Evolutionary conservation across 140 eudicot species (phyloP).

Genomic region (Oenanthe javanica): DNA sequence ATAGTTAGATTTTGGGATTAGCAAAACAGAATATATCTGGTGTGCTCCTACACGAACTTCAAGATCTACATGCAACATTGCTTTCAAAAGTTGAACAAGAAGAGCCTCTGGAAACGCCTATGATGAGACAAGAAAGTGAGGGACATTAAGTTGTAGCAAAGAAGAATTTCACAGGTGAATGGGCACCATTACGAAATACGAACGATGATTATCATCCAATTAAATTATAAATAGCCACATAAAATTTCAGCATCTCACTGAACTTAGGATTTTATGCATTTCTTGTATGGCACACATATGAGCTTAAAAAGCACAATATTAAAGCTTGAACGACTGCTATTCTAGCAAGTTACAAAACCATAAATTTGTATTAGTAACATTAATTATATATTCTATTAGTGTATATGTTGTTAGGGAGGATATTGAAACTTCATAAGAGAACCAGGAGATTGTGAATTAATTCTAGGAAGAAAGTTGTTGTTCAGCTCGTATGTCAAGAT

Average conservation of each 20-base stretch:
- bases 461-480: not conserved
- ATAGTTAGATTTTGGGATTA: constrained; percentile 64
- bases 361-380: not conserved
- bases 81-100: constrained; percentile 73
- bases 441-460: not conserved
- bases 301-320: not conserved
- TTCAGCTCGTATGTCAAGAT: not conserved
- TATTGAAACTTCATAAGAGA: not conserved
- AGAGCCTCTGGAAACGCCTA: constrained; percentile 93
- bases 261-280: not conserved
- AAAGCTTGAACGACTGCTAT: not conserved
- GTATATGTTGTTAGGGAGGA: not conserved
- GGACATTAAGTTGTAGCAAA: not conserved
- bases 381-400: not conserved
- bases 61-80: constrained; percentile 72
- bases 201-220: not conserved
- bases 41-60: constrained; percentile 88
- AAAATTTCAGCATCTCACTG: not conserved
- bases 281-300: not conserved
- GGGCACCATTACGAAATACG: not conserved
- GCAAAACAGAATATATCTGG: constrained; percentile 75
- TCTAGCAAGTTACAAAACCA: not conserved
- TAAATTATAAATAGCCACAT: not conserved
- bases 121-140: not conserved
- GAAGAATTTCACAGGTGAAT: not conserved